Evolutionary conservation across 805 yeast genomes (phyloP).

Genomic region (Saccharomycopsis olivae): DNA sequence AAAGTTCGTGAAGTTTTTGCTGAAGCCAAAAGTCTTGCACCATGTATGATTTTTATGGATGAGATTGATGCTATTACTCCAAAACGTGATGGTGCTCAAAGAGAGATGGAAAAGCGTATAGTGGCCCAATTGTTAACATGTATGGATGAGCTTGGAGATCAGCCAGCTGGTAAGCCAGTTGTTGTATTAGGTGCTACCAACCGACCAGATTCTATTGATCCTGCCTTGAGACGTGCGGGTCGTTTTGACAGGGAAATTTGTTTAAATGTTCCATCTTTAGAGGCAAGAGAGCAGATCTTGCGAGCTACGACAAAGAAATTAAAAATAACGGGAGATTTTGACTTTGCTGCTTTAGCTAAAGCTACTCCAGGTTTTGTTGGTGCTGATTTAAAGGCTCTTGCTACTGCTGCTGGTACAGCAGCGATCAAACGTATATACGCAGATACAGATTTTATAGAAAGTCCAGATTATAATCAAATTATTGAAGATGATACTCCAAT

Average conservation of each 20-base stretch:
- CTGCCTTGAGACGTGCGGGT: conserved; percentile 94
- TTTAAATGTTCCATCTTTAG: conserved; percentile 88
- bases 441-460: conserved; percentile 26
- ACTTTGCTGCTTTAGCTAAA: conserved; percentile 67
- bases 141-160: conserved; percentile 87
- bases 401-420: conserved; percentile 88
- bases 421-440: conserved; percentile 89
- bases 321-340: conserved; percentile 59
- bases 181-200: conserved; percentile 94
- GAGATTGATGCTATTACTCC: conserved; percentile 96
- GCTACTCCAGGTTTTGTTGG: conserved; percentile 97
- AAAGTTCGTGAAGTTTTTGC: conserved; percentile 87
- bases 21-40: conserved; percentile 84
- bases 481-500: not conserved
- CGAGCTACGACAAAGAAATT: conserved; percentile 59
- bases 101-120: conserved; percentile 96
- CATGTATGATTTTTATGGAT: conserved; percentile 87
- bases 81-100: conserved; percentile 92
- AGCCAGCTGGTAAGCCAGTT: conserved; percentile 88
- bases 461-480: conserved; percentile 20
- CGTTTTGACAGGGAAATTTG: conserved; percentile 93
- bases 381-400: conserved; percentile 89
- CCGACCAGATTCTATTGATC: conserved; percentile 89
- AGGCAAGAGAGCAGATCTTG: conserved; percentile 65
- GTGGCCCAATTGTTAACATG: conserved; percentile 92